Base-by-base conservation (phyloP, 2,329 filamentous ascomycete species). In the Aspergillus candidus region DNA sequence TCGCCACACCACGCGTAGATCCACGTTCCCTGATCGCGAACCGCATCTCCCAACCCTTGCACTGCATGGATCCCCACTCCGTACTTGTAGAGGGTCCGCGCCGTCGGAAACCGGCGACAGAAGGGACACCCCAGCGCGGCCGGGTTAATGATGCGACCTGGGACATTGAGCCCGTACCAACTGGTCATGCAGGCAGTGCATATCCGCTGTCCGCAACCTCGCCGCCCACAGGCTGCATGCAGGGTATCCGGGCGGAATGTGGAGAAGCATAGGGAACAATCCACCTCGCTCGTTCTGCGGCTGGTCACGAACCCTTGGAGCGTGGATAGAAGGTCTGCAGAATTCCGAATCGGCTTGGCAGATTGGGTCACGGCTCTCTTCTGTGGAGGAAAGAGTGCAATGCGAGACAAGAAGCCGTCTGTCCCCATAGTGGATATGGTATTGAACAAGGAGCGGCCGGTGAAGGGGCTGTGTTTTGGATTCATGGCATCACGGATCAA, bases 41-140 rank as follows among this genome's bases (percentile, higher is more conserved):
- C 60, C 1, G 72, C 74, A 1, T 53, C 52, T 2, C 53, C 52
- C 17, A 75, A 46, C 31, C 70, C 61, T 1, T 60, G 64, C 3
- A 77, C 56, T 1, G 56, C 57, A 3, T 64, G 59, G 8, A 65
- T 58, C 4, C 66, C 65, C 40, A 72, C 63, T 1, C 62, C 60
- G 14, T 65, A 61, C 1, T 51, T 49, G 0, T 64, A 56, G 2
- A 74, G 50, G 1, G 63, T 67, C 41, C 60, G 61, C 4, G 67
- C 53, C 1, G 65, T 60, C 0, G 73, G 73, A 35, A 54, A 60
- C 0, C 73, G 67, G 17, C 74, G 65, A 46, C 74, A 78, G 58
- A 77, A 77, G 1, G 74, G 73, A 46, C 74, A 76, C 2, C 55
- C 61, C 4, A 78, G 66, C 0, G 75, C 72, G 0, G 73, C 71